These are phyloP conservation scores for Jasminum sambac DNA, from an alignment of 257 asterid species.

Conservation along the genomic window DNA sequence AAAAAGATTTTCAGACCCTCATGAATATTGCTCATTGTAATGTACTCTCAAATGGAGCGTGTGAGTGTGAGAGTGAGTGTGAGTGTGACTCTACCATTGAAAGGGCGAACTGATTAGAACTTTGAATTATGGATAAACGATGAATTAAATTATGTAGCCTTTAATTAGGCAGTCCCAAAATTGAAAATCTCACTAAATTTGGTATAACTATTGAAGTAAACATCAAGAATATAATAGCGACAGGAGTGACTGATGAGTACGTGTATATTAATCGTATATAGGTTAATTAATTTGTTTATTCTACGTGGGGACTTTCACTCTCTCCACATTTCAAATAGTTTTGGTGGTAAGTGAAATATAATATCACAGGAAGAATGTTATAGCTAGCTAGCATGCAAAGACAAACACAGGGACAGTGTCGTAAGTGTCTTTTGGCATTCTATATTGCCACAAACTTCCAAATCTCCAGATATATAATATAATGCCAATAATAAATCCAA, in stretches of 20 bases:
- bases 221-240: conserved; percentile 42
- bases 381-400: conserved; percentile 41
- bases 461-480: conserved; percentile 43
- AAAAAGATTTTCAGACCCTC: too few relatives aligned
- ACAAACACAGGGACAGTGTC: conserved; percentile 45
- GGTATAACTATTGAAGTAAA: conserved; percentile 21
- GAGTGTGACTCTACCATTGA: conserved; percentile 6
- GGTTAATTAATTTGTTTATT: conserved; percentile 8
- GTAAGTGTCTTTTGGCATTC: conserved; percentile 34
- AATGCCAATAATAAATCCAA: conserved; percentile 23
- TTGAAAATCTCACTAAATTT: conserved; percentile 9
- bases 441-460: conserved; percentile 38
- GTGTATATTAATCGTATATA: background rate
- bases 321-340: conserved; percentile 22
- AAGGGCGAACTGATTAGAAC: background rate
- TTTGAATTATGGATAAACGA: background rate
- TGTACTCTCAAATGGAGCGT: too few relatives aligned
- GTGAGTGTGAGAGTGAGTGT: too few relatives aligned
- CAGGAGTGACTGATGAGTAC: conserved; percentile 42
- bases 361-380: conserved; percentile 56
- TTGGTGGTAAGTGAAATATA: conserved; percentile 19
- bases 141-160: too few relatives aligned
- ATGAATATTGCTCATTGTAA: too few relatives aligned
- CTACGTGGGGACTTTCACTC: conserved; percentile 34
- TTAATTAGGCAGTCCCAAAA: background rate